Base-by-base conservation (phyloP, 805 yeast genomes). In the Debaryomyces tyrocola region DNA sequence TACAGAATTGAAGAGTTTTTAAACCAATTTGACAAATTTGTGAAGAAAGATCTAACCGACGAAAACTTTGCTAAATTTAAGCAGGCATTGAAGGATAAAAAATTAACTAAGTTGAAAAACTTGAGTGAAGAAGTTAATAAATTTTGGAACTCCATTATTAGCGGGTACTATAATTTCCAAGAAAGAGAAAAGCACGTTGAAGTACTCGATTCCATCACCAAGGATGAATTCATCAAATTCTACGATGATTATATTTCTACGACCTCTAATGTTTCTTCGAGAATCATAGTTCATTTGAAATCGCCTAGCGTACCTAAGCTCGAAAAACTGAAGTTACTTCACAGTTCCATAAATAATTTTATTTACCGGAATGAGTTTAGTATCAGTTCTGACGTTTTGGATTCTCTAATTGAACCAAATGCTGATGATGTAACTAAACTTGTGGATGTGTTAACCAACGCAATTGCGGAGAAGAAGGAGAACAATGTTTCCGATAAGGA, bases 161-260 rank as follows among this genome's bases (percentile, higher is more conserved):
- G 81, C 46, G 97, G 97, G 5, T 86, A 73, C 64, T 91, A 86
- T 59, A 89, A 92, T 61, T 92, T 90, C 66, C 66, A 73, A 33
- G 74, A 79, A 44, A 73, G 81, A 47, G 78, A 73, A 33, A 67
- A 71, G 39, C 84, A 84, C 48, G 90, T 87, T 6, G 74, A 74
- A 37, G 50, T 78, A 3, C 74, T 90, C 44, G 74, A 77, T 43
- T 57, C 57, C 3, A 62, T 90, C 44, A 72, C 83, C 24, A 78
- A 83, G 57, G 62, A 66, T 1, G 86, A 90, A 24, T 67, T 90
- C 33, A 54, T 80, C 21, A 71, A 73, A 0, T 83, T 83, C 57
- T 88, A 76, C 60, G 58, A 77, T 20, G 55, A 66, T 3, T 71
- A 67, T 14, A 38, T 50, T 7, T 40, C 51, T 21, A 51, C 55